Conservation (phyloP, 2,329 filamentous ascomycete species). For the Coniochaeta sp. region DNA sequence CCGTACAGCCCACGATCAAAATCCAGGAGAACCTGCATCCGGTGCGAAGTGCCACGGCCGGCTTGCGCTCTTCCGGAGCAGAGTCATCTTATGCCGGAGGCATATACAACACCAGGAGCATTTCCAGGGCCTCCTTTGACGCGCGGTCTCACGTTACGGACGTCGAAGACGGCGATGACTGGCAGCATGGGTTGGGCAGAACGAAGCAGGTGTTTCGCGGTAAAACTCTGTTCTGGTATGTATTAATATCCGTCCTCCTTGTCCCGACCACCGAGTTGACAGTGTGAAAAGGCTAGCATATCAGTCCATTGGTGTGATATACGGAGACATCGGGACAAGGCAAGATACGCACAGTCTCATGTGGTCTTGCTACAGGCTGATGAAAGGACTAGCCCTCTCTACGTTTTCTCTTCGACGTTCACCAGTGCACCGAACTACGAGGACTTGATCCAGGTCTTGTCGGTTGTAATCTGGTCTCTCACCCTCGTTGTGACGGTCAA, state of each 20-base stretch:
- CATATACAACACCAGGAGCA: conserved; percentile 24
- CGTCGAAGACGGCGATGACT: conserved; percentile 25
- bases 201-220: conserved; percentile 30
- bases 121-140: conserved; percentile 17
- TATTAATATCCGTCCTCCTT: neutral
- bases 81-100: conserved; percentile 16
- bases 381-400: conserved; percentile 42
- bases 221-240: conserved; percentile 25
- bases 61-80: conserved; percentile 1
- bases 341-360: neutral
- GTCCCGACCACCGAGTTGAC: neutral
- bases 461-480: conserved; percentile 62
- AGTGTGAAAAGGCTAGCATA: conserved; percentile 43
- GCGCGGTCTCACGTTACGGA: conserved; percentile 17
- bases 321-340: conserved; percentile 57
- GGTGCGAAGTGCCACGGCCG: conserved; percentile 9
- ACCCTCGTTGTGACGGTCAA: conserved; percentile 64
- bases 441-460: conserved; percentile 58
- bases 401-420: conserved; percentile 68
- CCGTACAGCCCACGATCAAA: conserved; percentile 10
- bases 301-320: conserved; percentile 60
- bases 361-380: neutral
- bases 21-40: conserved; percentile 20
- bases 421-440: conserved; percentile 44
- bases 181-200: conserved; percentile 22